These are phyloP conservation scores for Phytophthora pistaciae DNA, from an alignment of 352 stramenopile species.

Conservation along the genomic window DNA sequence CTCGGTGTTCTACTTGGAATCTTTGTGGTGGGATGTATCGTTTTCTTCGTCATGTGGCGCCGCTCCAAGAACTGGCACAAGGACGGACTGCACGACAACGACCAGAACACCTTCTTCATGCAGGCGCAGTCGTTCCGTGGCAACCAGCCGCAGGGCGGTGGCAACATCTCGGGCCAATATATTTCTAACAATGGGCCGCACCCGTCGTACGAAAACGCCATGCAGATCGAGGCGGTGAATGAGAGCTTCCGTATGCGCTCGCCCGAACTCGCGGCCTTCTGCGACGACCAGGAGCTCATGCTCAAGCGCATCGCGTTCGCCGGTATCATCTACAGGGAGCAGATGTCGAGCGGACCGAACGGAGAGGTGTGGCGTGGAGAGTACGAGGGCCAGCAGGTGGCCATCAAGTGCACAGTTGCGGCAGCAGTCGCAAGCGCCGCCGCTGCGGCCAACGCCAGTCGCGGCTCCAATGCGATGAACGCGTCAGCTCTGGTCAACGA, in stretches of 20 bases:
- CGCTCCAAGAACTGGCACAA: slow-evolving; percentile 26
- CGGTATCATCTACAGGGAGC: slow-evolving; percentile 35
- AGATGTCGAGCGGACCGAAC: slow-evolving; percentile 38
- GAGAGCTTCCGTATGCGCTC: slow-evolving; percentile 42
- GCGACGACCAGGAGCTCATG: slow-evolving; percentile 47
- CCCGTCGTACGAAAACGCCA: slow-evolving; percentile 25
- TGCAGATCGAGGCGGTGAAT: slow-evolving; percentile 48
- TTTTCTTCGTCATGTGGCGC: slow-evolving; percentile 36
- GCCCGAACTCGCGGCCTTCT: slow-evolving; percentile 39
- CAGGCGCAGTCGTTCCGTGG: slow-evolving; percentile 26
- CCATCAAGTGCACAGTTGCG: slow-evolving; percentile 57
- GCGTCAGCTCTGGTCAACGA: slow-evolving; percentile 30
- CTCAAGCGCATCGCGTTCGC: slow-evolving; percentile 48
- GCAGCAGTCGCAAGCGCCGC: slow-evolving; percentile 18
- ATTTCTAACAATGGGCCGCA: slow-evolving; percentile 31
- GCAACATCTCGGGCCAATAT: slow-evolving; percentile 24
- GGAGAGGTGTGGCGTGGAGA: slow-evolving; percentile 72
- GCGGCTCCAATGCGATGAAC: slow-evolving; percentile 15
- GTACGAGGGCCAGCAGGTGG: slow-evolving; percentile 54
- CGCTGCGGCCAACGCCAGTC: slow-evolving; percentile 16
- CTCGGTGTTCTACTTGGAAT: slow-evolving; percentile 31
- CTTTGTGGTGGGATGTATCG: slow-evolving; percentile 21
- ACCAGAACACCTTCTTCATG: slow-evolving; percentile 42
- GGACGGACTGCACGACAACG: slow-evolving; percentile 32
- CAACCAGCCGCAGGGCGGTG: background rate